Evolutionary conservation across 2,329 filamentous ascomycete genomes (phyloP).

Genomic region (Pseudogymnoascus sp.): DNA sequence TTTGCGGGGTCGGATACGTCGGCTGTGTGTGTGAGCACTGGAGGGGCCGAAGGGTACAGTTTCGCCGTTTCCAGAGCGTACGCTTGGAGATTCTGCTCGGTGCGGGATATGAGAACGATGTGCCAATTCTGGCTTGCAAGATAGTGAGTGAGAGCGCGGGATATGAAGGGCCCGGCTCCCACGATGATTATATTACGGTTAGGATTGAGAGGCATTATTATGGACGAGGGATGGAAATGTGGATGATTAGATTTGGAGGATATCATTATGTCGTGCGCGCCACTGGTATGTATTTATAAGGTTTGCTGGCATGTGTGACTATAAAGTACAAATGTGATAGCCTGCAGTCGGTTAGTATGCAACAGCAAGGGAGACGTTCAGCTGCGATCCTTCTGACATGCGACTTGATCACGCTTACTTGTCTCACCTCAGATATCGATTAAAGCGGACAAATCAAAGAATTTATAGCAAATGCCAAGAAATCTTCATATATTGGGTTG

Average conservation of each 20-base stretch:
- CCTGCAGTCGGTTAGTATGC: not conserved
- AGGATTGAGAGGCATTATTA: not conserved
- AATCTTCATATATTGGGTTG: not conserved
- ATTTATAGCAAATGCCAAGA: not conserved
- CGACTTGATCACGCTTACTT: not conserved
- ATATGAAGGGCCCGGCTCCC: not conserved
- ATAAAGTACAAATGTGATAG: not conserved
- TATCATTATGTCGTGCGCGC: not conserved
- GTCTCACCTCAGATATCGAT: not conserved
- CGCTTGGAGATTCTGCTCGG: conserved; percentile 74
- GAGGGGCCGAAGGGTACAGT: not conserved
- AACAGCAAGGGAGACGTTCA: not conserved
- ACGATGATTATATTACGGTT: not conserved
- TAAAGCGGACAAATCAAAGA: not conserved
- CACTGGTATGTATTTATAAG: not conserved
- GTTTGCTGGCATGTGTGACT: not conserved
- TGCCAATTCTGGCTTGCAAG: not conserved
- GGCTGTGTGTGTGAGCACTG: not conserved
- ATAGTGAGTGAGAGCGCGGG: not conserved
- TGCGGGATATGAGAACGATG: conserved; percentile 85
- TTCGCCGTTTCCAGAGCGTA: conserved; percentile 63
- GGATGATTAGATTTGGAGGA: not conserved
- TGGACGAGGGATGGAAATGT: not conserved
- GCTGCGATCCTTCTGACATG: not conserved
- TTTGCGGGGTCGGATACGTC: not conserved